A percentile compares a stretch with the other conserved stretches of the same genome.
phyloP scores from a whole-genome alignment of 306 rosid genomes.

The Astragalus membranaceus region DNA sequence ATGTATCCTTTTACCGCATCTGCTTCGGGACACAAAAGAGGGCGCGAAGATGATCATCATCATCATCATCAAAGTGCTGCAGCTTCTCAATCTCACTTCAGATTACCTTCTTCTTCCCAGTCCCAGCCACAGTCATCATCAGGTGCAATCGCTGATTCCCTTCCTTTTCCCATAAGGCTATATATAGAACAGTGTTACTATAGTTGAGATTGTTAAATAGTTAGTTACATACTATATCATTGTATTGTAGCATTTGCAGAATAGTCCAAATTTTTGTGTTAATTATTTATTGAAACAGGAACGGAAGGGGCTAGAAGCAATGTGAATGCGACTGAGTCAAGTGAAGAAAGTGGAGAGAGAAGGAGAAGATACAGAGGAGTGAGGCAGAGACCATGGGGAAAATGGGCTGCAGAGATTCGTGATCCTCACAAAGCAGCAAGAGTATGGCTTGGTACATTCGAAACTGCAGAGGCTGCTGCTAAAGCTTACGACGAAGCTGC shows the following conservation, averaged over 20 bases:
- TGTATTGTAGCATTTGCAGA: background rate
- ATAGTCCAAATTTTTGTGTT: background rate
- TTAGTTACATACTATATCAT: too few relatives aligned
- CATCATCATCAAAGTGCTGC: background rate
- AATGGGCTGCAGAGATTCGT: slow-evolving; percentile 97
- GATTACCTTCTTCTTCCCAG: slow-evolving; percentile 9
- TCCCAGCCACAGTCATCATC: slow-evolving; percentile 31
- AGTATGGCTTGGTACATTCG: slow-evolving; percentile 97
- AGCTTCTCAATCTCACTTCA: slow-evolving; percentile 13
- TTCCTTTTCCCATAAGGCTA: too few relatives aligned
- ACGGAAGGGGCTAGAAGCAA: slow-evolving; percentile 12
- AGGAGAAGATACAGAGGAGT: slow-evolving; percentile 86
- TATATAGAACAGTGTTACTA: too few relatives aligned
- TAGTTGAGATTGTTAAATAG: too few relatives aligned
- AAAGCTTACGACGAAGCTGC: slow-evolving; percentile 95
- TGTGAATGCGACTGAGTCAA: background rate
- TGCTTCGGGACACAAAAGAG: slow-evolving; percentile 58
- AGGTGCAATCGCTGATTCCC: too few relatives aligned
- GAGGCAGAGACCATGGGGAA: slow-evolving; percentile 96
- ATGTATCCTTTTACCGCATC: slow-evolving; percentile 20
- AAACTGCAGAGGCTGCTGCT: slow-evolving; percentile 94
- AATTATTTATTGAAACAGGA: background rate
- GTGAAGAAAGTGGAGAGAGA: slow-evolving; percentile 54
- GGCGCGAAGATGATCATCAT: slow-evolving; percentile 41
- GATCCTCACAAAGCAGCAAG: slow-evolving; percentile 96